Percentiles rank a stretch among this genome's conserved stretches.
Evolutionary conservation across 2,329 filamentous ascomycete genomes (phyloP).

Genomic region (Cladosporium cucumerinum): DNA sequence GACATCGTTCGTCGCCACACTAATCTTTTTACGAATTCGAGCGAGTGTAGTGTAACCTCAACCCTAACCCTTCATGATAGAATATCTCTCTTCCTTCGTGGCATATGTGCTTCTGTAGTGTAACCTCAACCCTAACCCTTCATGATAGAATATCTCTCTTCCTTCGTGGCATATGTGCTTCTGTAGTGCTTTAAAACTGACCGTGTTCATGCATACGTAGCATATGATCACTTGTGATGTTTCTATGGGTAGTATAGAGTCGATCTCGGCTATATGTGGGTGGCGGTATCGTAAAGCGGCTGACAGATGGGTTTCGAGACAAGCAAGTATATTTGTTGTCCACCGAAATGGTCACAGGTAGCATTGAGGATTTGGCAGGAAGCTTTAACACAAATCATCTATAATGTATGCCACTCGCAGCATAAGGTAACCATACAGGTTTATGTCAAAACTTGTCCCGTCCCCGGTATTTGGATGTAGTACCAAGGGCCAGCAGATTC

Average conservation of each 20-base stretch:
- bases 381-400: no score
- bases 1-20: not conserved
- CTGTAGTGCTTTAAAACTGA: not conserved
- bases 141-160: no score
- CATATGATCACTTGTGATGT: not conserved
- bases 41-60: not conserved
- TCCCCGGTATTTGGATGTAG: not conserved
- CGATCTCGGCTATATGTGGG: not conserved
- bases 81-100: not conserved
- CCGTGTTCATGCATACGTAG: not conserved
- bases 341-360: no score
- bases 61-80: not conserved
- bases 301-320: not conserved
- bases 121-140: not conserved
- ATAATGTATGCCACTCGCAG: no score
- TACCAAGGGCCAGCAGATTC: not conserved
- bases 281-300: not conserved
- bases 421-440: no score
- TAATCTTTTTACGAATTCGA: not conserved
- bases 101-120: not conserved
- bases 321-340: no score
- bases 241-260: not conserved
- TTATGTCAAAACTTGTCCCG: no score
- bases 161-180: not conserved
- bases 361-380: no score